These are phyloP conservation scores for Xenosphaeropsis pyriputrescens DNA, from an alignment of 2,329 filamentous ascomycete genomes.

Conservation along the genomic window DNA sequence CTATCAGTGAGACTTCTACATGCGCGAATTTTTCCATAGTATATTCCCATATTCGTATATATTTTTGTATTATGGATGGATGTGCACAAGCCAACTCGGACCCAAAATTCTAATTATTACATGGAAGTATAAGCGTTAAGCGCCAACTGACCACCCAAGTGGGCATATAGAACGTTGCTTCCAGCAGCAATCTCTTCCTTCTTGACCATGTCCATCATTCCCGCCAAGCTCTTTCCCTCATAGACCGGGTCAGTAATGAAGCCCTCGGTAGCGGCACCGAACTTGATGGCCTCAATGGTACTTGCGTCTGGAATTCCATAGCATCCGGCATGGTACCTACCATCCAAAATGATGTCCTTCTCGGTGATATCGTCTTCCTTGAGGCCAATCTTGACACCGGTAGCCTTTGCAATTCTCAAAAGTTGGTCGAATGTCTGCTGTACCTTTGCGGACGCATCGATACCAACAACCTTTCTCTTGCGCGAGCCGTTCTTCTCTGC, in stretches of 20 bases:
- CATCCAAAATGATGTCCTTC: constrained; percentile 47
- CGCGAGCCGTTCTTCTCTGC: constrained; percentile 31
- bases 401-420: constrained; percentile 48
- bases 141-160: constrained; percentile 56
- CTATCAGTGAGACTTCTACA: too few relatives aligned
- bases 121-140: constrained; percentile 49
- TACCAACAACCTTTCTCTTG: constrained; percentile 44
- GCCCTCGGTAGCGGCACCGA: constrained; percentile 52
- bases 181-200: constrained; percentile 39
- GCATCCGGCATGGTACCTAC: constrained; percentile 48
- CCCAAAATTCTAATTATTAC: constrained; percentile 1
- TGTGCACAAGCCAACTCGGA: too few relatives aligned
- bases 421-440: constrained; percentile 50
- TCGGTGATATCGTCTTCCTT: constrained; percentile 42
- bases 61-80: too few relatives aligned
- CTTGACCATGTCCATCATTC: constrained; percentile 53
- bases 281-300: constrained; percentile 54
- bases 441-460: constrained; percentile 48
- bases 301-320: constrained; percentile 53
- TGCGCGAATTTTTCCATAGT: too few relatives aligned
- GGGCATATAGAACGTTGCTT: constrained; percentile 57
- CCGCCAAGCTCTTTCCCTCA: constrained; percentile 61
- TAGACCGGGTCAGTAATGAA: constrained; percentile 67
- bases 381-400: constrained; percentile 48
- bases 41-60: too few relatives aligned